Evolutionary conservation across 257 asterid species (phyloP), one percentile per base, ranked within the genome.

Genomic region (Dorcoceras hygrometricum): DNA sequence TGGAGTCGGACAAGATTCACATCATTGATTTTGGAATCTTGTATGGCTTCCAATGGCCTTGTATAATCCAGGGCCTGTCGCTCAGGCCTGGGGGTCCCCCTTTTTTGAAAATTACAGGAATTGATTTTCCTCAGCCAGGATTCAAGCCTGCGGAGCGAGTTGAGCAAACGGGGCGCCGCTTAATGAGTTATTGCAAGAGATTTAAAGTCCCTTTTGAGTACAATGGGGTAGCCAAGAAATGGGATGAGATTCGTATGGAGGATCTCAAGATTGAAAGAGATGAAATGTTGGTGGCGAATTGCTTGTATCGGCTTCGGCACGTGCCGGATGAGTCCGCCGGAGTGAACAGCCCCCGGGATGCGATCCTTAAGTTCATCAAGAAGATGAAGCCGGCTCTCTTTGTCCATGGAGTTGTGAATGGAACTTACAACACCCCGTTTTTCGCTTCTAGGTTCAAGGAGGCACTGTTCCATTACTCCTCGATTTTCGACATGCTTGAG

Each of bases 31-130:
- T 77, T 14, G 80, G 80, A 5, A 76, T 67, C 29, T 25, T 65
- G 32, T 71, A 76, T 6, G 80, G 76, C 24, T 76, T 73, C 56
- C 82, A 77, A 23, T 77, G 82, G 82, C 82, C 78, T 46, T 51
- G 67, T 54, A 63, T 77, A 23, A 62, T 77, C 7, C 76, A 77
- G 24, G 66, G 69, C 6, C 79, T 77, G 54, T 69, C 79, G 5
- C 10, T 34, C 8, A 69, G 82, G 43, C 68, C 67, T 4, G 82
- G 76, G 36, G 82, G 82, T 0, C 82, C 82, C 48, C 82, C 79
- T 3, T 51, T 62, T 4, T 73, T 77, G 5, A 66, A 73, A 25
- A 34, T 77, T 24, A 73, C 82, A 4, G 82, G 76, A n/a, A 66
- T 77, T 3, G 82, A 77, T 66, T 31, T 73, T 57, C 82, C 82